These are phyloP conservation scores for Mrakia frigida DNA, from an alignment of 768 basidiomycete species.

Conservation along the genomic window DNA sequence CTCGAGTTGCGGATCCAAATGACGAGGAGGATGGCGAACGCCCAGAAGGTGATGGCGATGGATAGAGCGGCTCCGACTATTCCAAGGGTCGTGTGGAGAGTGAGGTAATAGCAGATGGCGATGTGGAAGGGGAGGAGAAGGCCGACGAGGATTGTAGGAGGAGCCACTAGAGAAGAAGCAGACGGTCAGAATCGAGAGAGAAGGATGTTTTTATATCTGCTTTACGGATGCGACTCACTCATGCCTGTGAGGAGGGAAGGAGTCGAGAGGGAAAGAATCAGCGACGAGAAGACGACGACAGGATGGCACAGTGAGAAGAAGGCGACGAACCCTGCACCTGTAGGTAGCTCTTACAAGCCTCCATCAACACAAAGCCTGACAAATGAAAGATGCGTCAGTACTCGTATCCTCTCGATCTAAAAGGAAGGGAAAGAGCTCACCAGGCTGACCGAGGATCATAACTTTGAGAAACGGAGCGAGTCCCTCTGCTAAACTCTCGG, in stretches of 20 bases:
- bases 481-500: conserved; percentile 54
- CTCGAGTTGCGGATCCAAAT: conserved; percentile 54
- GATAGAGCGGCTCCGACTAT: conserved; percentile 64
- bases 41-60: conserved; percentile 64
- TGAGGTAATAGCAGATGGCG: conserved; percentile 55
- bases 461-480: conserved; percentile 64
- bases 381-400: not conserved
- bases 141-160: conserved; percentile 60
- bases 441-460: conserved; percentile 61
- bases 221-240: conserved; percentile 37
- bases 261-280: not conserved
- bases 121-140: conserved; percentile 65
- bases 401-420: not conserved
- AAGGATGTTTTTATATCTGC: not conserved
- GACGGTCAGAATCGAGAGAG: not conserved
- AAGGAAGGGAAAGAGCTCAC: conserved; percentile 50
- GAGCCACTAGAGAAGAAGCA: conserved; percentile 49
- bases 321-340: conserved; percentile 64
- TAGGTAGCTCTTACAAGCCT: conserved; percentile 63
- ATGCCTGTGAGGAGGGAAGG: conserved; percentile 49
- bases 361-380: conserved; percentile 56
- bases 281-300: not conserved
- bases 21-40: conserved; percentile 58
- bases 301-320: not conserved
- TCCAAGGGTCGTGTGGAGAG: conserved; percentile 61